Conservation (phyloP, 352 stramenopile species). For the Stramenopiles sp. region DNA sequence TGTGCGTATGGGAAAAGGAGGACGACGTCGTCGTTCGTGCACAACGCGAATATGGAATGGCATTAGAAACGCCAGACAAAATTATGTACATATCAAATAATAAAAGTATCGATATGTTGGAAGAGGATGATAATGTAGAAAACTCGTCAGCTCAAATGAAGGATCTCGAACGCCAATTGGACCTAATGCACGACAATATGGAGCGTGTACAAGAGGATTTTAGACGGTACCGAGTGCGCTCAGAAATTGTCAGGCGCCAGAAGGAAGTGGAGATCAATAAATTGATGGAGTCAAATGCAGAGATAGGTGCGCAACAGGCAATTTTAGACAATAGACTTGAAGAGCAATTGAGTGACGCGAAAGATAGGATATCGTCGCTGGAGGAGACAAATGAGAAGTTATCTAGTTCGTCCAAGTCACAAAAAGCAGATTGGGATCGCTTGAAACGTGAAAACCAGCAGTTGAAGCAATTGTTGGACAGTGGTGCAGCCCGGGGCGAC, state of each 20-base stretch:
- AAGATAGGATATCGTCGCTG: conserved; percentile 16
- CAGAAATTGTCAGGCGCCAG: conserved; percentile 22
- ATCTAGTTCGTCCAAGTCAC: conserved; percentile 19
- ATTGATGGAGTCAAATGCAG: neutral
- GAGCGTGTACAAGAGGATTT: conserved; percentile 24
- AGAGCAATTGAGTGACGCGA: conserved; percentile 15
- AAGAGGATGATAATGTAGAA: neutral
- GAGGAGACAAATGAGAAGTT: conserved; percentile 24
- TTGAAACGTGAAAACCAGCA: neutral
- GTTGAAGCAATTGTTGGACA: neutral
- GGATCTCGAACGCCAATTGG: neutral
- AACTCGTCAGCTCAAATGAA: neutral
- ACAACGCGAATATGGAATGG: neutral
- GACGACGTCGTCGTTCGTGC: neutral
- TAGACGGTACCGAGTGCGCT: conserved; percentile 21
- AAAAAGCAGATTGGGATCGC: conserved; percentile 14
- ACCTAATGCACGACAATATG: neutral
- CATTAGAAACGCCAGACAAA: neutral
- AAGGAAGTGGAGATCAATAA: conserved; percentile 19
- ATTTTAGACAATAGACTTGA: conserved; percentile 20
- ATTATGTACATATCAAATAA: too few species aligned
- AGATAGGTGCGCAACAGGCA: neutral
- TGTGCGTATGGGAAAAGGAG: neutral
- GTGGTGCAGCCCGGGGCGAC: neutral
- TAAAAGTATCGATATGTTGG: too few species aligned